A percentile compares a stretch with the other conserved stretches of the same genome.
Conservation (phyloP, 331 rosid genomes). For the Prunus yedoensis region DNA sequence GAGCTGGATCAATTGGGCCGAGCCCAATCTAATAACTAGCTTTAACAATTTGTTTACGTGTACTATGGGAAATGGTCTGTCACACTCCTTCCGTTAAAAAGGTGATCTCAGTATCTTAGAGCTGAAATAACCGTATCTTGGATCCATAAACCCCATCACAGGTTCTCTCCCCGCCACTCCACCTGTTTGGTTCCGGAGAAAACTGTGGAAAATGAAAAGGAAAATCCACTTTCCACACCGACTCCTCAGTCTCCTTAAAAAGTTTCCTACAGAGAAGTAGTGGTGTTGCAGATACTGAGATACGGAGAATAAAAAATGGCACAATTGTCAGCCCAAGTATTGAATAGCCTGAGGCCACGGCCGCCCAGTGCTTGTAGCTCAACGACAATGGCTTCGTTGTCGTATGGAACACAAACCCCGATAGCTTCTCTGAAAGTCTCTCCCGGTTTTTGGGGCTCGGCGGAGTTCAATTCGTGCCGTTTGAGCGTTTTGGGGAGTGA, state of each 20-base stretch:
- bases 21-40: too few relatives aligned
- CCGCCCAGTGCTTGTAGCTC: not conserved
- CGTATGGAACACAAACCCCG: not conserved
- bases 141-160: constrained; percentile 2
- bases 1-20: too few relatives aligned
- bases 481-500: constrained; percentile 3
- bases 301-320: constrained; percentile 21
- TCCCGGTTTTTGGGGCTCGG: constrained; percentile 11
- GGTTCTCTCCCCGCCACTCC: constrained; percentile 7
- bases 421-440: not conserved
- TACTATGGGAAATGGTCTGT: not conserved
- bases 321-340: constrained; percentile 6
- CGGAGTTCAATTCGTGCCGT: constrained; percentile 1
- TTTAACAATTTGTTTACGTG: not conserved
- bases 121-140: constrained; percentile 5
- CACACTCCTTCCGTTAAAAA: not conserved
- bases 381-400: constrained; percentile 1
- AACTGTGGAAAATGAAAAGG: not conserved
- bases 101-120: not conserved
- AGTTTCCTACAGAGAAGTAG: not conserved
- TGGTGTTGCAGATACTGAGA: not conserved
- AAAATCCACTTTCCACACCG: not conserved
- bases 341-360: constrained; percentile 12
- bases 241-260: not conserved
- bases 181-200: constrained; percentile 6